Evolutionary conservation across 78 protist genomes (phyloP), one percentile per base, ranked within the genome.

Genomic region (Isochrysis galbana): DNA sequence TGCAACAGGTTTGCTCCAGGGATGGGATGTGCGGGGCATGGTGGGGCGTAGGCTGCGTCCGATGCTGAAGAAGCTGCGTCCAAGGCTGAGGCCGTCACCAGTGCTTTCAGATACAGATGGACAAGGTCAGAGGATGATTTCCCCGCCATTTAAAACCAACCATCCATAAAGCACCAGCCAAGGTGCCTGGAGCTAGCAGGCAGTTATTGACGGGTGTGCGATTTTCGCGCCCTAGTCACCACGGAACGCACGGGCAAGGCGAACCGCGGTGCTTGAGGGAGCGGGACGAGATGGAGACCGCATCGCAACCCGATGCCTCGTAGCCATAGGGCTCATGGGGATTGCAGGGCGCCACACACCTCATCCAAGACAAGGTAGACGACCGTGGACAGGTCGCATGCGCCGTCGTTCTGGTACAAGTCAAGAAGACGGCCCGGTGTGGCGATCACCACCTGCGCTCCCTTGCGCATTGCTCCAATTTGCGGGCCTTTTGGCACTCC

Each of bases 281-380:
- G 61, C 61, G 61, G n/a, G n/a, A n/a, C n/a, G n/a, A n/a, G n/a
- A n/a, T n/a, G n/a, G n/a, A n/a, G n/a, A n/a, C n/a, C n/a, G n/a
- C n/a, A n/a, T n/a, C n/a, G n/a, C n/a, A n/a, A n/a, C n/a, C n/a
- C n/a, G n/a, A n/a, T n/a, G n/a, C n/a, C n/a, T n/a, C n/a, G n/a
- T n/a, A n/a, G n/a, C n/a, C n/a, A n/a, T n/a, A n/a, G n/a, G n/a
- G n/a, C n/a, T n/a, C n/a, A n/a, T n/a, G n/a, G n/a, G n/a, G n/a
- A n/a, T n/a, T n/a, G n/a, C n/a, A n/a, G n/a, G n/a, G n/a, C n/a
- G n/a, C n/a, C n/a, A n/a, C n/a, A n/a, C 61, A 14, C 61, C 61
- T 99, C 99, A 91, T 99, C 99, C 89, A 99, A 61, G 29, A 98
- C 97, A 44, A 99, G 19, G 32, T 93, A 94, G 23, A 38, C n/a